Evolutionary conservation across 2,329 filamentous ascomycete species (phyloP), one percentile per base, ranked within the genome.

Genomic region (Myriosclerotinia scirpicola): DNA sequence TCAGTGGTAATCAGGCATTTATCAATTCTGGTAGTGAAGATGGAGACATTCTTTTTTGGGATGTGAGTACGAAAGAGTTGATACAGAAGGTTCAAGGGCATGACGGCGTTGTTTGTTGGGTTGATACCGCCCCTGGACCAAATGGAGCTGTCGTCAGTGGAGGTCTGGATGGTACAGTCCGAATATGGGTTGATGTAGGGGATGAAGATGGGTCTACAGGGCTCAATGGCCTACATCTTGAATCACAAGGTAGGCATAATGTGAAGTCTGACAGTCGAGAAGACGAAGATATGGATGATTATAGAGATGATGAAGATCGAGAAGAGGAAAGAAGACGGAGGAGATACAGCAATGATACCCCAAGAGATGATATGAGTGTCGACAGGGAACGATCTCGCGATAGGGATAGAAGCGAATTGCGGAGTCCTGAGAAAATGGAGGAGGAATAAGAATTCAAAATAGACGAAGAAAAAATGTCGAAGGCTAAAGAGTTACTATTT

Each of bases 1-100:
- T 86, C 1, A 89, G 90, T 69, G 81, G 81, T 0, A 64, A 73
- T 79, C 54, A 79, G 74, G 73, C 72, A 0, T 96, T 96, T 73
- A 85, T 93, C 20, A 90, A 88, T 0, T 90, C 90, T 44, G 92
- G 93, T 0, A 96, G 92, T 77, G 94, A 98, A 77, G 92, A 97
- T 73, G 92, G 93, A 20, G 85, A 87, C 56, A 85, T 97, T 14
- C 82, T 96, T 20, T 84, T 96, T 64, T 99, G 95, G 95, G 93
- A 98, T 73, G 92, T 97, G 17, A 88, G 86, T 68, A 91, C 83
- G 75, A 99, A 98, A 78, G 87, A 90, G 65, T 80, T 96, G 2
- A 80, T 97, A 26, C 93, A 97, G 81, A 81, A 83, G 17, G 79
- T 88, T 11, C 75, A 76, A 40, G 85, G 85, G 48, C 81, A 84